phyloP scores from a whole-genome alignment of 163 green algal species.

The Chlamydomonas reinhardtii region DNA sequence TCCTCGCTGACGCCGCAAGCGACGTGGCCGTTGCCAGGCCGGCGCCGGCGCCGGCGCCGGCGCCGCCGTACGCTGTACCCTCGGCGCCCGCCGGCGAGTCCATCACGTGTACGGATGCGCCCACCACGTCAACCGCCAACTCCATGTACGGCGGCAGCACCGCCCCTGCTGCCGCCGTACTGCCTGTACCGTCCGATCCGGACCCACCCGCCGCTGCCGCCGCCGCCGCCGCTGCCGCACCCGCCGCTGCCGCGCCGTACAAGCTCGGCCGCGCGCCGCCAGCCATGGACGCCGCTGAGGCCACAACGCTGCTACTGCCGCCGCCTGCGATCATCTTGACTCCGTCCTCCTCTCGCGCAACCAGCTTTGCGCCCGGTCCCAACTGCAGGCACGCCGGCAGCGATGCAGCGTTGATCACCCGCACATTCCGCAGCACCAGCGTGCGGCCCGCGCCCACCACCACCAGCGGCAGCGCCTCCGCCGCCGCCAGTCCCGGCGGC shows the following conservation, averaged over 20 bases:
- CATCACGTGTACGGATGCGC: slow-evolving; percentile 69
- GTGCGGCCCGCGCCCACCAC: slow-evolving; percentile 77
- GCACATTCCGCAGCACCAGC: slow-evolving; percentile 82
- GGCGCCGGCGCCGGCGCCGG: too few relatives aligned
- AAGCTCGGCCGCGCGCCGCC: too few relatives aligned
- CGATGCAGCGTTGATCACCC: slow-evolving; percentile 72
- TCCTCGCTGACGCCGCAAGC: too few relatives aligned
- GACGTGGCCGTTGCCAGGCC: too few relatives aligned
- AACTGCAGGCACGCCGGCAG: slow-evolving; percentile 80
- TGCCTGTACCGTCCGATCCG: neutral
- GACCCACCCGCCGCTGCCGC: neutral
- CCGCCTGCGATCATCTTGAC: slow-evolving; percentile 42
- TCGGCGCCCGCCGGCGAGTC: neutral
- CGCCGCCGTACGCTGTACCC: too few relatives aligned
- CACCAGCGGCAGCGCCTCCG: slow-evolving; percentile 84
- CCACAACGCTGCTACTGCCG: neutral
- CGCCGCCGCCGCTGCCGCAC: neutral
- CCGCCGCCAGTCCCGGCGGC: slow-evolving; percentile 64
- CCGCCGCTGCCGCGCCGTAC: neutral
- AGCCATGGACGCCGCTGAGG: neutral
- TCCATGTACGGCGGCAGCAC: slow-evolving; percentile 18
- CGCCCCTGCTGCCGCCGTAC: neutral
- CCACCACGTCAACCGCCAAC: slow-evolving; percentile 73
- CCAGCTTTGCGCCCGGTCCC: slow-evolving; percentile 67
- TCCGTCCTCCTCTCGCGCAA: slow-evolving; percentile 69